phyloP scores from a whole-genome alignment of 2,329 filamentous ascomycete genomes.

The Colletotrichum neosansevieriae region DNA sequence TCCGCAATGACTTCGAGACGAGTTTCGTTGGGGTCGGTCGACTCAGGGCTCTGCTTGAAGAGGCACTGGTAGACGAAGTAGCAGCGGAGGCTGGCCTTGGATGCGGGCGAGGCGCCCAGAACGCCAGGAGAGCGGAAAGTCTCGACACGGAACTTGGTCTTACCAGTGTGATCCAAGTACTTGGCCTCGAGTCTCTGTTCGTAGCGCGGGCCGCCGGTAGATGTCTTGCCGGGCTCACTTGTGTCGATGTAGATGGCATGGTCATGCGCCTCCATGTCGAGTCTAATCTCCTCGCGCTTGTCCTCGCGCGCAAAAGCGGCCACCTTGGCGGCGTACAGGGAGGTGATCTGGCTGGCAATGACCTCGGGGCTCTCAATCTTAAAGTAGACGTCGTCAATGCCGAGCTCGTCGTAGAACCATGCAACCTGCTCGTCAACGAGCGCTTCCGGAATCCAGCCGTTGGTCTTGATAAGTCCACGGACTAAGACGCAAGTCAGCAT shows the following conservation, averaged over 20 bases:
- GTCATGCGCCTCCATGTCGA: slow-evolving; percentile 94
- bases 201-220: slow-evolving; percentile 85
- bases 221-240: slow-evolving; percentile 86
- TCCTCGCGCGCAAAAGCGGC: slow-evolving; percentile 93
- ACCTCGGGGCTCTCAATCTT: slow-evolving; percentile 87
- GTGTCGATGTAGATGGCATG: slow-evolving; percentile 99
- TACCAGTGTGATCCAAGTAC: slow-evolving; percentile 86
- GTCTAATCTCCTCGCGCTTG: slow-evolving; percentile 91
- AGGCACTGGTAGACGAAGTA: slow-evolving; percentile 99
- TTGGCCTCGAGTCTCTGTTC: slow-evolving; percentile 95
- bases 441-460: slow-evolving; percentile 86
- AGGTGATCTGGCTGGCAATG: slow-evolving; percentile 94
- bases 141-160: slow-evolving; percentile 89
- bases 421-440: slow-evolving; percentile 87
- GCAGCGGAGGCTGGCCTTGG: slow-evolving; percentile 88
- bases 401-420: slow-evolving; percentile 98
- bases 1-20: slow-evolving; percentile 93
- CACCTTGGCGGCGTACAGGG: slow-evolving; percentile 95
- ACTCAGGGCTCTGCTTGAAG: slow-evolving; percentile 80
- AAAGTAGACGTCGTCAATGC: slow-evolving; percentile 99
- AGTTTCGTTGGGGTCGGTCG: slow-evolving; percentile 82
- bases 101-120: slow-evolving; percentile 74
- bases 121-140: slow-evolving; percentile 93
- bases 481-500: slow-evolving; percentile 62
- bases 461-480: slow-evolving; percentile 81